These are phyloP conservation scores for Tardiomyces blankii DNA, from an alignment of 1,139 yeast genomes.

Conservation along the genomic window DNA sequence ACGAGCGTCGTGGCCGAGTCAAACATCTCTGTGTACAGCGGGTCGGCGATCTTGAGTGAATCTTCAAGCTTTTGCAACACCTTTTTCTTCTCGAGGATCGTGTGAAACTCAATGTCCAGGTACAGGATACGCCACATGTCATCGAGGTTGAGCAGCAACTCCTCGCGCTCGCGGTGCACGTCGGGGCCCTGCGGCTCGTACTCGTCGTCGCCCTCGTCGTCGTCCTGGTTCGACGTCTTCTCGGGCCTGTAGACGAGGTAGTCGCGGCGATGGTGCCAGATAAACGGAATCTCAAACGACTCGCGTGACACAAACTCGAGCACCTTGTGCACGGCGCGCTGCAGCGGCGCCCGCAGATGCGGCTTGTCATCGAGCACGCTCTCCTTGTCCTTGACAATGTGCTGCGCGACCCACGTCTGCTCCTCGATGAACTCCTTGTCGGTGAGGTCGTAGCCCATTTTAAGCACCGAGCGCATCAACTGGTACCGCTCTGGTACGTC, in stretches of 20 bases:
- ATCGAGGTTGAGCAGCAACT: constrained; percentile 36
- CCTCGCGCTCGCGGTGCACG: constrained; percentile 22
- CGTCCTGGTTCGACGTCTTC: constrained; percentile 20
- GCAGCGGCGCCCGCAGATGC: constrained; percentile 48
- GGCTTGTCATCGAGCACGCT: constrained; percentile 29
- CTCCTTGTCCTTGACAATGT: constrained; percentile 27
- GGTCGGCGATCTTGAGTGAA: constrained; percentile 47
- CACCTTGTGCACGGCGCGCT: constrained; percentile 61
- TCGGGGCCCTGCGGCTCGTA: constrained; percentile 19
- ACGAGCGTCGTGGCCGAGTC: constrained; percentile 53
- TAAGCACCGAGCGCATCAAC: constrained; percentile 47
- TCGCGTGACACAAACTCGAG: constrained; percentile 72
- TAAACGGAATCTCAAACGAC: constrained; percentile 86
- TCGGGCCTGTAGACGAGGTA: constrained; percentile 47
- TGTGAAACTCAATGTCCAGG: constrained; percentile 81
- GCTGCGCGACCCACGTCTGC: constrained; percentile 55
- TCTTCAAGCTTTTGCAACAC: constrained; percentile 49
- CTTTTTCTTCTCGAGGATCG: constrained; percentile 64
- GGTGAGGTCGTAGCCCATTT: constrained; percentile 48
- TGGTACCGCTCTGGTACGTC: constrained; percentile 94
- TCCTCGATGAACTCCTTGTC: constrained; percentile 62
- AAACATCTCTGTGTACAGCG: constrained; percentile 44
- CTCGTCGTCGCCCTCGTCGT: constrained; percentile 44
- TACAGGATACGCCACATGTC: constrained; percentile 88
- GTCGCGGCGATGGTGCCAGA: constrained; percentile 92